Conservation (phyloP, 1,284 basidiomycete genomes). For the Apiotrichum siamense region DNA sequence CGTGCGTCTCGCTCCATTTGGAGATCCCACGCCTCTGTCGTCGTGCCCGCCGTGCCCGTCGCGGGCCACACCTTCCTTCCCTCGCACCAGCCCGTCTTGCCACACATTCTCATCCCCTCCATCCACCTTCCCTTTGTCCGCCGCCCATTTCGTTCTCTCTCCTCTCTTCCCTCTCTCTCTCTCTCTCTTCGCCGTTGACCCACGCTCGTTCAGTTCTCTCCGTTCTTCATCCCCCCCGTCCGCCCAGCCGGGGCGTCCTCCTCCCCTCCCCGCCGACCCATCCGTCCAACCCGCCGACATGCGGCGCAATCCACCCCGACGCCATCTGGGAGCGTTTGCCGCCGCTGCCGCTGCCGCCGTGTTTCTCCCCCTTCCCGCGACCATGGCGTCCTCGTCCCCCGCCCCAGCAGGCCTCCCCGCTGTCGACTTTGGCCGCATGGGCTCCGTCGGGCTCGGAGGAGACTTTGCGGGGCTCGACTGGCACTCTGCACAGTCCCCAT, state of each 20-base stretch:
- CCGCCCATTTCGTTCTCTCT: neutral
- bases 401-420: constrained; percentile 62
- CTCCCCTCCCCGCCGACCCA: neutral
- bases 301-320: constrained; percentile 23
- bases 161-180: neutral
- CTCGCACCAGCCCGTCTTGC: too few species aligned
- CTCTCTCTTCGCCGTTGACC: neutral
- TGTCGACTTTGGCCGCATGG: constrained; percentile 87
- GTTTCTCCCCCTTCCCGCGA: constrained; percentile 19
- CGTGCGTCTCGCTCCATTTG: too few species aligned
- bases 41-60: too few species aligned
- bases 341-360: constrained; percentile 10
- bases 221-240: neutral
- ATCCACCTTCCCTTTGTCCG: neutral
- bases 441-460: constrained; percentile 76
- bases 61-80: too few species aligned
- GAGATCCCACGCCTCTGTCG: too few species aligned
- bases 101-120: too few species aligned
- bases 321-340: constrained; percentile 19
- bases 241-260: neutral
- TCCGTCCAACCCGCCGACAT: too few species aligned
- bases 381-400: constrained; percentile 24
- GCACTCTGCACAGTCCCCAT: constrained; percentile 36
- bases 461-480: constrained; percentile 74
- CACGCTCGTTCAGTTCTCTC: constrained; percentile 6